phyloP scores from a whole-genome alignment of 2,329 filamentous ascomycete genomes.

The Fusarium phyllophilum region DNA sequence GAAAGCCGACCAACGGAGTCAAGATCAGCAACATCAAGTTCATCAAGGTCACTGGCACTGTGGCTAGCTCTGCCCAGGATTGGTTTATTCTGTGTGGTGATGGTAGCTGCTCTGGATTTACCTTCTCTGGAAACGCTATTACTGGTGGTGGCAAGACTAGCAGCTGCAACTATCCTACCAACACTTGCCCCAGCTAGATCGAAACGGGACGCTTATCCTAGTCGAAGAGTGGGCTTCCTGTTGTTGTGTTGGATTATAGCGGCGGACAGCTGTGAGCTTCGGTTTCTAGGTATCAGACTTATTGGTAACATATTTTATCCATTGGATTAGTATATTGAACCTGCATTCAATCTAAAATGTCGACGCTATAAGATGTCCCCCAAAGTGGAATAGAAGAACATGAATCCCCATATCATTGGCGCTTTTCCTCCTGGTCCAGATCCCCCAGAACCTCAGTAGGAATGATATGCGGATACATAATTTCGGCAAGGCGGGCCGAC shows the following conservation, averaged over 20 bases:
- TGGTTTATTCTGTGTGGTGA: slow-evolving; percentile 64
- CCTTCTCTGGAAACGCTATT: slow-evolving; percentile 57
- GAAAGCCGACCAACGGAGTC: slow-evolving; percentile 56
- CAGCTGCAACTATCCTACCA: background rate
- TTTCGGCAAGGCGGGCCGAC: accelerated
- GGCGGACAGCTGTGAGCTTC: background rate
- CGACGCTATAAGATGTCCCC: too few relatives aligned
- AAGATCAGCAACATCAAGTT: slow-evolving; percentile 60
- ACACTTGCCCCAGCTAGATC: background rate
- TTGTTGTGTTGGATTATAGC: accelerated
- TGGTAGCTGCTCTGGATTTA: slow-evolving; percentile 58
- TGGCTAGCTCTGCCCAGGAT: slow-evolving; percentile 50
- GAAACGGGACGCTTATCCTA: too few relatives aligned
- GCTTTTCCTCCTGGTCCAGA: background rate
- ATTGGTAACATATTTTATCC: accelerated
- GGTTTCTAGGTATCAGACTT: accelerated
- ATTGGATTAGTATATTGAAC: accelerated
- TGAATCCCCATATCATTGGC: too few relatives aligned
- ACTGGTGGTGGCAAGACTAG: slow-evolving; percentile 54
- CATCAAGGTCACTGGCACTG: slow-evolving; percentile 54
- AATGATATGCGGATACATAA: accelerated
- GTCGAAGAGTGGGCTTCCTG: background rate
- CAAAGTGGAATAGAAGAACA: background rate
- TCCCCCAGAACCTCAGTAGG: accelerated
- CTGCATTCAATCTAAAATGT: too few relatives aligned